Percentiles rank a stretch among this genome's conserved stretches.
Conservation (phyloP, 805 yeast species). For the Lipomyces lipofer region DNA sequence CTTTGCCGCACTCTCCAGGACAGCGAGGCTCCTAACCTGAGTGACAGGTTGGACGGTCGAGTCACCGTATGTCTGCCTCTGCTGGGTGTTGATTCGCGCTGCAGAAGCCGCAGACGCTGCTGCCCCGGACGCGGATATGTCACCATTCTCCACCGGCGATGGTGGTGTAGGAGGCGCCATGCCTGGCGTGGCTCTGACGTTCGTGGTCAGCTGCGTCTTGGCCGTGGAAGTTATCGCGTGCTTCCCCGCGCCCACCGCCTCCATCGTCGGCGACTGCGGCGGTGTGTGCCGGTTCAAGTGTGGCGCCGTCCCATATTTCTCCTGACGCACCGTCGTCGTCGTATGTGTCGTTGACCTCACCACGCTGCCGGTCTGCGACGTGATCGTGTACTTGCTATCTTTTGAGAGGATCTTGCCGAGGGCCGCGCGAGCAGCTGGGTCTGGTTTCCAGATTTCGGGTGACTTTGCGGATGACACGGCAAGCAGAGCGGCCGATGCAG, state of each 20-base stretch:
- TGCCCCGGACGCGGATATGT: background rate
- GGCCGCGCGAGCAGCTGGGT: constrained; percentile 57
- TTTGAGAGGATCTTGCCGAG: constrained; percentile 52
- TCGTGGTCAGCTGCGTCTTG: background rate
- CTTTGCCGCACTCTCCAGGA: constrained; percentile 21
- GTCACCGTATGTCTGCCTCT: background rate
- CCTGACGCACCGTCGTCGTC: background rate
- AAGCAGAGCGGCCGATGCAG: constrained; percentile 42
- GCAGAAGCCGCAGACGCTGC: constrained; percentile 3
- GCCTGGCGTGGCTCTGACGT: constrained; percentile 2
- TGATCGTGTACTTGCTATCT: constrained; percentile 47
- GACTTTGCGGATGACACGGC: constrained; percentile 38
- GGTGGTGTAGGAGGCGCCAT: constrained; percentile 9
- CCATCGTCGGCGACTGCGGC: constrained; percentile 15
- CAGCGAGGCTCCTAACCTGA: background rate
- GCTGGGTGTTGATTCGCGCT: background rate
- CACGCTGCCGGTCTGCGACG: constrained; percentile 22
- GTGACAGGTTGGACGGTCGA: background rate
- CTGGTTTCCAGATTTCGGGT: constrained; percentile 43
- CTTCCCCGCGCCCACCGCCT: constrained; percentile 19
- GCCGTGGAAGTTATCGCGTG: constrained; percentile 2
- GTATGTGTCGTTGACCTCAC: background rate
- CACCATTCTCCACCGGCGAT: constrained; percentile 4
- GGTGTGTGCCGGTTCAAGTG: constrained; percentile 2
- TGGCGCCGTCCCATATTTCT: background rate